A percentile compares a stretch with the other conserved stretches of the same genome.
These are phyloP conservation scores for Puccinia sorghi DNA, from an alignment of 1,284 basidiomycete genomes.

Conservation along the genomic window DNA sequence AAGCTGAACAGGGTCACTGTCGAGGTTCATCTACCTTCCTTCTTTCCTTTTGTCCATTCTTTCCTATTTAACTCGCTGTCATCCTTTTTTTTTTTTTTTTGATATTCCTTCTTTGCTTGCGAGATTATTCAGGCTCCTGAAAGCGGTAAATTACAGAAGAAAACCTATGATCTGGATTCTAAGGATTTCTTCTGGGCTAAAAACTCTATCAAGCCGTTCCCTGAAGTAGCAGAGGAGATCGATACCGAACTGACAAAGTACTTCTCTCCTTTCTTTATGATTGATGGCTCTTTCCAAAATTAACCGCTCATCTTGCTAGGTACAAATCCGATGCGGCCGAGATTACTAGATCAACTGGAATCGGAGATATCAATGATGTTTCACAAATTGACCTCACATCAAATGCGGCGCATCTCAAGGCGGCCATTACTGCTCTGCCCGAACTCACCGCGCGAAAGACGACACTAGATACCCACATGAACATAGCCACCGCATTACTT, in stretches of 20 bases:
- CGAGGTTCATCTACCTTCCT: slow-evolving; percentile 58
- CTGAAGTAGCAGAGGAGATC: slow-evolving; percentile 97
- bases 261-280: not conserved
- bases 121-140: slow-evolving; percentile 61
- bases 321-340: slow-evolving; percentile 98
- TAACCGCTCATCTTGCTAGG: slow-evolving; percentile 49
- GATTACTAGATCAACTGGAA: slow-evolving; percentile 91
- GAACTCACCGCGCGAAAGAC: slow-evolving; percentile 95
- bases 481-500: slow-evolving; percentile 92
- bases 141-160: slow-evolving; percentile 69
- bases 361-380: slow-evolving; percentile 93
- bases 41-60: not conserved
- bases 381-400: slow-evolving; percentile 88
- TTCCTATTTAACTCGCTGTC: not conserved
- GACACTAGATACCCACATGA: slow-evolving; percentile 98
- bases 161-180: slow-evolving; percentile 91
- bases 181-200: slow-evolving; percentile 99
- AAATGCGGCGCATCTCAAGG: slow-evolving; percentile 93
- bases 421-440: slow-evolving; percentile 96
- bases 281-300: not conserved
- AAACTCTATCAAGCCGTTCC: slow-evolving; percentile 94
- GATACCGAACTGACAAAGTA: slow-evolving; percentile 80
- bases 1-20: slow-evolving; percentile 94
- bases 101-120: not conserved
- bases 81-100: not conserved